Percentiles rank a stretch among this genome's conserved stretches.
These are phyloP conservation scores for Claviceps capensis DNA, from an alignment of 2,329 filamentous ascomycete genomes.

Conservation along the genomic window DNA sequence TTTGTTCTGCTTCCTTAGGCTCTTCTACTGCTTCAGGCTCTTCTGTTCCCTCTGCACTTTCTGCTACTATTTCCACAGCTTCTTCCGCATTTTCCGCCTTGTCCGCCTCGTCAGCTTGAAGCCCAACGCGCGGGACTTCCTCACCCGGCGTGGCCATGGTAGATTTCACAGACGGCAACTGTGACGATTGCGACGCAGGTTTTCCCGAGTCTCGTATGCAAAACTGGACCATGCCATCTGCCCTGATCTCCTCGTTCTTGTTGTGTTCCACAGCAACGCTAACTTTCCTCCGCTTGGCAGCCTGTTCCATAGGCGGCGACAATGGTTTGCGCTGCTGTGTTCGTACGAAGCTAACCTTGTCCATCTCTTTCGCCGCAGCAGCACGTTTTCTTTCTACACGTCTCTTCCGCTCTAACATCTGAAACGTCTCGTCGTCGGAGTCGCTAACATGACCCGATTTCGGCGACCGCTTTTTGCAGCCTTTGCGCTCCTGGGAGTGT, in stretches of 20 bases:
- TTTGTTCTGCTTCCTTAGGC: too few species aligned
- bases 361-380: constrained; percentile 26
- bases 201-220: constrained; percentile 15
- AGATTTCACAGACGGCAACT: constrained; percentile 13
- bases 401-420: constrained; percentile 21
- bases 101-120: not conserved
- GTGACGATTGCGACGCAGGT: constrained; percentile 12
- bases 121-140: constrained; percentile 8
- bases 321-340: constrained; percentile 8
- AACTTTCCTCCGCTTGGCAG: constrained; percentile 16
- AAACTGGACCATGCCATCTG: not conserved
- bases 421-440: constrained; percentile 19
- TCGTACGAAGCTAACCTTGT: constrained; percentile 24
- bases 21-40: too few species aligned
- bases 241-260: not conserved
- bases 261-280: not conserved
- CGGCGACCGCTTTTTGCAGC: constrained; percentile 9
- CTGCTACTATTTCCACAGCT: too few species aligned
- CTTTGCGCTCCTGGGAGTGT: constrained; percentile 30
- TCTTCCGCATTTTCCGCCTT: too few species aligned
- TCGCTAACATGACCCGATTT: constrained; percentile 20
- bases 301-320: constrained; percentile 10
- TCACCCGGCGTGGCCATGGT: constrained; percentile 21
- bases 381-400: constrained; percentile 25
- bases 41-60: too few species aligned